Evolutionary conservation across 2,329 filamentous ascomycete species (phyloP).

Genomic region (Fonsecaea monophora): DNA sequence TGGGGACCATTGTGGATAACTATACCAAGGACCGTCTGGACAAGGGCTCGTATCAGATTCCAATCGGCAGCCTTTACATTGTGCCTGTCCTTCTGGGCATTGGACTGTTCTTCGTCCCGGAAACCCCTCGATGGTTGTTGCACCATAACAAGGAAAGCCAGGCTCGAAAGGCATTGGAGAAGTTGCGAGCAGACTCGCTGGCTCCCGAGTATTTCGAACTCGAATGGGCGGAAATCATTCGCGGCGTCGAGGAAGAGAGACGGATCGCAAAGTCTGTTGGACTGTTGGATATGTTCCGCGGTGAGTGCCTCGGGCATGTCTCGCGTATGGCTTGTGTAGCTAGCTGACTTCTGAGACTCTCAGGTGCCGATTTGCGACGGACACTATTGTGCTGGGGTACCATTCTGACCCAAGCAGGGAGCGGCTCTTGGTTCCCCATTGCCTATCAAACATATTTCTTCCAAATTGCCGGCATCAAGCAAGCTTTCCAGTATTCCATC

Average conservation of each 20-base stretch:
- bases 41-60: conserved; percentile 42
- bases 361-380: conserved; percentile 56
- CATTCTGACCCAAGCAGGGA: conserved; percentile 55
- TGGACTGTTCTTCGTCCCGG: conserved; percentile 42
- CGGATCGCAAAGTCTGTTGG: conserved; percentile 25
- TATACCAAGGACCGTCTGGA: conserved; percentile 44
- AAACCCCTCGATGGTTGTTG: conserved; percentile 42
- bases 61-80: conserved; percentile 39
- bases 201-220: conserved; percentile 29
- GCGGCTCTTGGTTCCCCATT: conserved; percentile 60
- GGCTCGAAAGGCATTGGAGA: conserved; percentile 21
- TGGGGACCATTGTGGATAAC: conserved; percentile 39
- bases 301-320: conserved; percentile 9
- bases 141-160: conserved; percentile 37
- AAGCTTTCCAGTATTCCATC: conserved; percentile 59
- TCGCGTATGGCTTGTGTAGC: not conserved
- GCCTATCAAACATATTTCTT: conserved; percentile 58
- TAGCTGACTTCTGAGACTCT: not conserved
- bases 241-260: conserved; percentile 34
- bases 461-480: conserved; percentile 47
- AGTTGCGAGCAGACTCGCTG: conserved; percentile 13
- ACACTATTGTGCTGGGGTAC: conserved; percentile 59
- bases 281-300: conserved; percentile 31
- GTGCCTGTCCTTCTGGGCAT: conserved; percentile 39
- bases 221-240: conserved; percentile 36